Evolutionary conservation across 2,329 filamentous ascomycete genomes (phyloP).

Genomic region (Elsinoe ampelina): DNA sequence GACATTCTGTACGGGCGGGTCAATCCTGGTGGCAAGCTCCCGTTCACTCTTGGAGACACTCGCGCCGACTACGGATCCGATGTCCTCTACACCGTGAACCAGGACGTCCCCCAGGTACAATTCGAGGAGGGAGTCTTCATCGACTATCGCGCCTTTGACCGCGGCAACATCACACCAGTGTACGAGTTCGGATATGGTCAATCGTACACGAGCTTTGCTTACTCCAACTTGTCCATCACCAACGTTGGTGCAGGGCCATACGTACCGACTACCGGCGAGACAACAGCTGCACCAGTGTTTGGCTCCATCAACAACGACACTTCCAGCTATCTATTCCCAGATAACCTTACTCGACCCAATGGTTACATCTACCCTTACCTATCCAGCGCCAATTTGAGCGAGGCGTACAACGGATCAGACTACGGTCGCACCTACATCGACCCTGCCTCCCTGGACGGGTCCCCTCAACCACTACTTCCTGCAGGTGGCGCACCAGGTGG

Average conservation of each 20-base stretch:
- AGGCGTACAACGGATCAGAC: constrained; percentile 48
- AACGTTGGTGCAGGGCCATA: constrained; percentile 44
- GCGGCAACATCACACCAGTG: constrained; percentile 51
- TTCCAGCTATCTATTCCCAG: constrained; percentile 60
- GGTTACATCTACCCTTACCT: constrained; percentile 64
- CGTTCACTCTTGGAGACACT: constrained; percentile 66
- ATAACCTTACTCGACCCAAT: constrained; percentile 42
- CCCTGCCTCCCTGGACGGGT: constrained; percentile 46
- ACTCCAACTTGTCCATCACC: constrained; percentile 54
- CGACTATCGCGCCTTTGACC: constrained; percentile 61
- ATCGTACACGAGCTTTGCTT: constrained; percentile 69
- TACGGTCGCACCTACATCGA: constrained; percentile 57
- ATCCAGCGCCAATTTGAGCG: constrained; percentile 50
- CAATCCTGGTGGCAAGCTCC: constrained; percentile 63
- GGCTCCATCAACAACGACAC: constrained; percentile 55
- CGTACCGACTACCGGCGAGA: constrained; percentile 52
- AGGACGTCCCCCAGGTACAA: constrained; percentile 60
- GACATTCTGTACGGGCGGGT: constrained; percentile 70
- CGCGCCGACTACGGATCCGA: constrained; percentile 57
- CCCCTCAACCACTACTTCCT: constrained; percentile 47
- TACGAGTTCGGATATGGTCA: constrained; percentile 77
- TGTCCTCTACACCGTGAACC: constrained; percentile 57
- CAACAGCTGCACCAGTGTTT: constrained; percentile 53
- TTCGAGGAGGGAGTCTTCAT: constrained; percentile 74
- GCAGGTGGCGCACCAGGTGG: constrained; percentile 56